Percentiles rank a stretch among this genome's conserved stretches.
Evolutionary conservation across 495 filamentous ascomycete genomes (phyloP).

Genomic region (Oidiodendron maius): DNA sequence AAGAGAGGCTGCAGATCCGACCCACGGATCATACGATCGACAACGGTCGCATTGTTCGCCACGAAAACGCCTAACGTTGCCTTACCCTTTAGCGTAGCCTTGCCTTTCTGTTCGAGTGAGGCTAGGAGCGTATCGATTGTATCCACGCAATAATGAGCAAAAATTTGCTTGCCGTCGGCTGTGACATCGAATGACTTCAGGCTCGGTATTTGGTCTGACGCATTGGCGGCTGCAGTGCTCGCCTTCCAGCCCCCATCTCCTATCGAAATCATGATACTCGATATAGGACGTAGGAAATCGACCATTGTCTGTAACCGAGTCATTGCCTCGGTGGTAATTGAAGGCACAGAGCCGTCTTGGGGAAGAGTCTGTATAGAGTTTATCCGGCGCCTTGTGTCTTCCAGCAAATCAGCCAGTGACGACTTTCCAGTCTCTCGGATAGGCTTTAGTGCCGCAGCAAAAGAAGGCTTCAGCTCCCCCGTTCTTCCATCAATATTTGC

Average conservation of each 20-base stretch:
- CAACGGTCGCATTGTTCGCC: slow-evolving; percentile 78
- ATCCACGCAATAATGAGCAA: slow-evolving; percentile 26
- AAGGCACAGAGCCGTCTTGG: slow-evolving; percentile 69
- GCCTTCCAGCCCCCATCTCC: slow-evolving; percentile 88
- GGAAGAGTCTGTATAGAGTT: slow-evolving; percentile 59
- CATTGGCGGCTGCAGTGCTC: slow-evolving; percentile 39
- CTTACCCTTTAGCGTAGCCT: slow-evolving; percentile 70
- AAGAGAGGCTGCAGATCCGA: slow-evolving; percentile 75
- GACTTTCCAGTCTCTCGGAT: slow-evolving; percentile 87
- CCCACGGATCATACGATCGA: slow-evolving; percentile 77
- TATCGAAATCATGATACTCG: slow-evolving; percentile 83
- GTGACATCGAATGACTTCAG: slow-evolving; percentile 78
- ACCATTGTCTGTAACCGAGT: slow-evolving; percentile 80
- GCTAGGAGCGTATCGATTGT: slow-evolving; percentile 44
- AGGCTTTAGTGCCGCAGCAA: slow-evolving; percentile 81
- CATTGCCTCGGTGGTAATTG: slow-evolving; percentile 80
- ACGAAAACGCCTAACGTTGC: slow-evolving; percentile 81
- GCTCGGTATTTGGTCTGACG: slow-evolving; percentile 60
- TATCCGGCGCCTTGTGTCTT: slow-evolving; percentile 74
- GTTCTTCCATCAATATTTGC: slow-evolving; percentile 74
- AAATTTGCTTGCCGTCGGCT: slow-evolving; percentile 78
- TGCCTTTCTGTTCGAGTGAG: slow-evolving; percentile 69
- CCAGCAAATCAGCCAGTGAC: slow-evolving; percentile 76
- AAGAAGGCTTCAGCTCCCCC: slow-evolving; percentile 75
- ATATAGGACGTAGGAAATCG: slow-evolving; percentile 78